These are phyloP conservation scores for Musa schizocarpa DNA, from an alignment of 176 grass and related monocot species.

Conservation along the genomic window DNA sequence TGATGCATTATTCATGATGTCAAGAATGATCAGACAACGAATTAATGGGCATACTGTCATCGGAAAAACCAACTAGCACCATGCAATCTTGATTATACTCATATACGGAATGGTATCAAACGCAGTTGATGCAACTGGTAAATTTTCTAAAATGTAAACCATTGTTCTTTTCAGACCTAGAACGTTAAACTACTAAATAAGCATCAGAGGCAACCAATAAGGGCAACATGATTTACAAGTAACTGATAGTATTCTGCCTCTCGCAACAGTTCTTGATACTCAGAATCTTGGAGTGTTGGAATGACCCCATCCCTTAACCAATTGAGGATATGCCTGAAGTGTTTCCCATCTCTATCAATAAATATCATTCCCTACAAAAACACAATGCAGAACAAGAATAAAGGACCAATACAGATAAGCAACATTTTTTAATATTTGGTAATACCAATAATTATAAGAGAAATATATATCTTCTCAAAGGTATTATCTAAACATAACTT, in stretches of 20 bases:
- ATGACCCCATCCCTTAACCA: conserved; percentile 75
- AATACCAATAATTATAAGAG: not conserved
- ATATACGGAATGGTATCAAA: not conserved
- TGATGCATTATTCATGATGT: not conserved
- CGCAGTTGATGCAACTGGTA: not conserved
- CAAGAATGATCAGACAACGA: not conserved
- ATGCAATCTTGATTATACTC: not conserved
- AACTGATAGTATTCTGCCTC: conserved; percentile 94
- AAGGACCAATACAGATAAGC: not conserved
- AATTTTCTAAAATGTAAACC: not conserved
- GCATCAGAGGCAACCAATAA: not conserved
- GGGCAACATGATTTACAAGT: conserved; percentile 37
- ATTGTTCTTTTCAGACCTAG: not conserved
- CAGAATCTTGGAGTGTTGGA: conserved; percentile 42
- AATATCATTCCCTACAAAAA: conserved; percentile 66
- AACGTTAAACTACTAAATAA: no score
- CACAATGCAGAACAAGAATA: not conserved
- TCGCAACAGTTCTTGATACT: conserved; percentile 55
- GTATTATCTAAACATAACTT: not conserved
- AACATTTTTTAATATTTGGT: not conserved
- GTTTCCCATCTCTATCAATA: conserved; percentile 85
- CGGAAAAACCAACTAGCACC: not conserved
- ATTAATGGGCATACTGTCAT: not conserved
- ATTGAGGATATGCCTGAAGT: conserved; percentile 85
- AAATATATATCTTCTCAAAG: not conserved